Percentiles rank a stretch among this genome's conserved stretches.
Conservation (phyloP, 2,329 filamentous ascomycete species). For the Aspergillus nomiae region DNA sequence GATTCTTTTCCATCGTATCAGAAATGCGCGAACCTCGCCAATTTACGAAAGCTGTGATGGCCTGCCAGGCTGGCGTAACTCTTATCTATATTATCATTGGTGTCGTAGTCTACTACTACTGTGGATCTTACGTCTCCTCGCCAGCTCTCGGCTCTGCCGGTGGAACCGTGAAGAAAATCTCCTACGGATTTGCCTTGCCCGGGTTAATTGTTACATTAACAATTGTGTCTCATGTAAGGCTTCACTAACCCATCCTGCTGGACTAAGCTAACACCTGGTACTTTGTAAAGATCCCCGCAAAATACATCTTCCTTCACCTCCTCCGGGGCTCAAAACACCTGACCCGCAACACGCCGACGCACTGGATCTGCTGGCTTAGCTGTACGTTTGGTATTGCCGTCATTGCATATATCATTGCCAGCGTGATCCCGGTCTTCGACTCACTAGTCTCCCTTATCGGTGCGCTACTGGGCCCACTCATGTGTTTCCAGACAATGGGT, state of each 20-base stretch:
- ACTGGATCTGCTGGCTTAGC: constrained; percentile 28
- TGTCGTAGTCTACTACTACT: constrained; percentile 47
- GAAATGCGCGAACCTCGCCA: constrained; percentile 38
- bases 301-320: constrained; percentile 25
- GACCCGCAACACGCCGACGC: constrained; percentile 20
- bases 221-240: constrained; percentile 19
- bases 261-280: not conserved
- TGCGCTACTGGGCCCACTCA: constrained; percentile 25
- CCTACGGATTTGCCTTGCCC: constrained; percentile 40
- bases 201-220: constrained; percentile 27
- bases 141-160: constrained; percentile 50
- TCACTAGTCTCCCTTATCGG: constrained; percentile 28
- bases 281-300: constrained; percentile 7
- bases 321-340: constrained; percentile 26
- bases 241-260: not conserved
- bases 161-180: constrained; percentile 41
- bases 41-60: constrained; percentile 31
- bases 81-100: constrained; percentile 35
- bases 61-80: constrained; percentile 34
- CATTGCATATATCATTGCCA: constrained; percentile 29
- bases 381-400: constrained; percentile 23
- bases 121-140: constrained; percentile 46
- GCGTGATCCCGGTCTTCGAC: constrained; percentile 29
- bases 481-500: constrained; percentile 21
- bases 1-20: constrained; percentile 36